These are phyloP conservation scores for Rhizopogon roseolus DNA, from an alignment of 768 basidiomycete genomes.

Conservation along the genomic window DNA sequence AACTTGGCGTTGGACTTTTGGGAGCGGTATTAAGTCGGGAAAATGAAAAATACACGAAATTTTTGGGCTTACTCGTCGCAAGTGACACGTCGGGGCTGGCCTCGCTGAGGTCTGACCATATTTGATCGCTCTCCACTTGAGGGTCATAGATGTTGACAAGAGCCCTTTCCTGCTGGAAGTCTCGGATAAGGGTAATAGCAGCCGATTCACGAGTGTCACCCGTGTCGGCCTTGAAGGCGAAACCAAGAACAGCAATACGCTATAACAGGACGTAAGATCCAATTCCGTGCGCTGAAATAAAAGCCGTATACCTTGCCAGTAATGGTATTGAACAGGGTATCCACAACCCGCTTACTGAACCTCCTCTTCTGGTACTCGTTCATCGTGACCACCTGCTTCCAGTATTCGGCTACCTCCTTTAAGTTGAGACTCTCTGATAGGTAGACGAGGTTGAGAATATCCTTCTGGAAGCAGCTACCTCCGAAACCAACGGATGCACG, in stretches of 20 bases:
- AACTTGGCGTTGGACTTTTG: slow-evolving; percentile 82
- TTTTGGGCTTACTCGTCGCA: slow-evolving; percentile 51
- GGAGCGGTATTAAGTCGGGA: background rate
- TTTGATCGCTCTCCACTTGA: slow-evolving; percentile 79
- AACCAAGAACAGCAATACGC: slow-evolving; percentile 95
- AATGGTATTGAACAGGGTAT: slow-evolving; percentile 97
- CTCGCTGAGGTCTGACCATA: slow-evolving; percentile 76
- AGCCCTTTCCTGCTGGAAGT: slow-evolving; percentile 90
- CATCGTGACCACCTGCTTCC: slow-evolving; percentile 95
- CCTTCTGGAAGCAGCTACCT: slow-evolving; percentile 99
- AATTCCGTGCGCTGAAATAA: background rate
- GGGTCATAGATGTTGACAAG: slow-evolving; percentile 89
- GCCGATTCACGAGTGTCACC: slow-evolving; percentile 98
- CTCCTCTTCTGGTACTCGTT: slow-evolving; percentile 98
- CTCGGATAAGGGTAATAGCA: slow-evolving; percentile 87
- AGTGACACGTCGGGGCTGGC: slow-evolving; percentile 61
- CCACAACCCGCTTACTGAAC: slow-evolving; percentile 94
- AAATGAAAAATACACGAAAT: background rate
- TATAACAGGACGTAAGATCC: slow-evolving; percentile 20
- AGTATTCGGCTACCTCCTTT: slow-evolving; percentile 96
- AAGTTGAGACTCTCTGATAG: slow-evolving; percentile 91
- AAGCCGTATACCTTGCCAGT: slow-evolving; percentile 73
- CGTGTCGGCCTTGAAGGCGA: slow-evolving; percentile 99
- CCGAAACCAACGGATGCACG: slow-evolving; percentile 96
- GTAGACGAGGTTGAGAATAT: slow-evolving; percentile 98